Evolutionary conservation across 1,284 basidiomycete genomes (phyloP).

Genomic region (Irpex sp.): DNA sequence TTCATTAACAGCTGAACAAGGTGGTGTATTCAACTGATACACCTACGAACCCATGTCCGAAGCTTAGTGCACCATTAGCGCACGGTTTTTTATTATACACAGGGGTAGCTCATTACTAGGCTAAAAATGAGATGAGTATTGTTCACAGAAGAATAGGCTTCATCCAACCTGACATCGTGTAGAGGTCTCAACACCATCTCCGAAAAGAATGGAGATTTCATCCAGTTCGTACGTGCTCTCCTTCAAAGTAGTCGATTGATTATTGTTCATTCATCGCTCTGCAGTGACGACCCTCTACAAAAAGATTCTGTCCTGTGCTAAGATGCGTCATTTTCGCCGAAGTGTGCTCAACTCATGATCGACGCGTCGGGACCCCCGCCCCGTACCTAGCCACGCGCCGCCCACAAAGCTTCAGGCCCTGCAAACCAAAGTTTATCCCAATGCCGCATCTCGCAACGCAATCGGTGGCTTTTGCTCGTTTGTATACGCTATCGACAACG

Average conservation of each 20-base stretch:
- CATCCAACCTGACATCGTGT: neutral
- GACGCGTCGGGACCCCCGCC: too few species aligned
- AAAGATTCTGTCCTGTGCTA: neutral
- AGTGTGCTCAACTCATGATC: neutral
- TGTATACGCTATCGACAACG: neutral
- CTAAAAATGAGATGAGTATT: neutral
- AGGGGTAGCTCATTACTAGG: neutral
- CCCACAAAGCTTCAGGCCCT: too few species aligned
- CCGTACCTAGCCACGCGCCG: neutral
- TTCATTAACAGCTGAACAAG: too few species aligned
- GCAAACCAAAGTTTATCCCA: too few species aligned
- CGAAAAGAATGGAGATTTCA: neutral
- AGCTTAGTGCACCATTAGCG: neutral
- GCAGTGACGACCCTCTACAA: neutral
- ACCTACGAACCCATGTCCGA: neutral
- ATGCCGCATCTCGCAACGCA: too few species aligned
- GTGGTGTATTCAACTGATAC: neutral
- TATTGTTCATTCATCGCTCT: neutral
- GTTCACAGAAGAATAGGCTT: neutral
- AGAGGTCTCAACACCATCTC: neutral
- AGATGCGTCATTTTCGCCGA: neutral
- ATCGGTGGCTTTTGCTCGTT: too few species aligned
- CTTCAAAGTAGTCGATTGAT: neutral
- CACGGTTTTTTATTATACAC: neutral
- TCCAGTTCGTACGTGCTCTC: neutral